phyloP scores from a whole-genome alignment of 2,329 filamentous ascomycete genomes.

The Nigrospora osmanthi region DNA sequence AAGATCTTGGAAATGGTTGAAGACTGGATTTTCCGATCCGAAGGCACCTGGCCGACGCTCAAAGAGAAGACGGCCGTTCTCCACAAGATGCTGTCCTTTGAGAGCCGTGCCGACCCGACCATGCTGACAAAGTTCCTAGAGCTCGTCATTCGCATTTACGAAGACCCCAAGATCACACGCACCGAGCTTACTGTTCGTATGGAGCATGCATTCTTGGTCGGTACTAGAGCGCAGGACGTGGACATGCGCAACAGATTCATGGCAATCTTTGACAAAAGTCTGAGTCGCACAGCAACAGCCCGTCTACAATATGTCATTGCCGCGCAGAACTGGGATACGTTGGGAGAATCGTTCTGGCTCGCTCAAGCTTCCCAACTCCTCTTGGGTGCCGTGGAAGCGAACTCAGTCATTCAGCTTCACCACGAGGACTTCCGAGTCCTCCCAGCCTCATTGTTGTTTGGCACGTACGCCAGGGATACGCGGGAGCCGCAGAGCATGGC shows the following conservation, averaged over 20 bases:
- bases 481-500: constrained; percentile 60
- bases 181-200: constrained; percentile 95
- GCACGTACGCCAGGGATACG: constrained; percentile 63
- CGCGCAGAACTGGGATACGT: constrained; percentile 93
- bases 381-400: constrained; percentile 83
- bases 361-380: constrained; percentile 91
- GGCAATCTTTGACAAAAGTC: constrained; percentile 87
- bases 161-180: constrained; percentile 89
- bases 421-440: constrained; percentile 76
- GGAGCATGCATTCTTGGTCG: constrained; percentile 96
- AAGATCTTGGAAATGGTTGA: constrained; percentile 94
- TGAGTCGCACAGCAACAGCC: constrained; percentile 86
- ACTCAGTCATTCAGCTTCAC: constrained; percentile 69
- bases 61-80: constrained; percentile 98
- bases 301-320: constrained; percentile 83
- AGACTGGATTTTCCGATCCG: constrained; percentile 90
- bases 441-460: constrained; percentile 65
- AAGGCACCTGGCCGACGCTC: constrained; percentile 90
- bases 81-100: constrained; percentile 98
- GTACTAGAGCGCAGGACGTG: constrained; percentile 85
- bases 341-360: constrained; percentile 94
- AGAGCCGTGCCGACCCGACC: constrained; percentile 72
- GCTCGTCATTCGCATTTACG: constrained; percentile 95
- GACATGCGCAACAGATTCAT: constrained; percentile 97
- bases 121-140: constrained; percentile 91